Evolutionary conservation across 1,284 basidiomycete species (phyloP).

Genomic region (Singerocomus rubriflavus): DNA sequence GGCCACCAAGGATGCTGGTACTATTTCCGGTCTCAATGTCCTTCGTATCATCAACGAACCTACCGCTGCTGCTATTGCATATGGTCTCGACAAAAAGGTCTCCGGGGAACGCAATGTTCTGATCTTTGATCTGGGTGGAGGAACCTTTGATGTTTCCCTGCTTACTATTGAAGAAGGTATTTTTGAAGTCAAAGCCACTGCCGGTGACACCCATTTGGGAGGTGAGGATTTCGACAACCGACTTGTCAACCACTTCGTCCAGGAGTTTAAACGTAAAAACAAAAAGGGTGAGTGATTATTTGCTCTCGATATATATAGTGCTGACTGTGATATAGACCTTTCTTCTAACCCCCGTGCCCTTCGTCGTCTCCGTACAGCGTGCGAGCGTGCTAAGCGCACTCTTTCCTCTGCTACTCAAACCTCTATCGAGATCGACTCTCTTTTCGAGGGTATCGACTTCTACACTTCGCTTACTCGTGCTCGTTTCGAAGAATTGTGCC

Average conservation of each 20-base stretch:
- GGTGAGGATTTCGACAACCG: conserved; percentile 99
- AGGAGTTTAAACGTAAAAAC: conserved; percentile 99
- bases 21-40: conserved; percentile 87
- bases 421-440: conserved; percentile 97
- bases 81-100: conserved; percentile 91
- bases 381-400: conserved; percentile 98
- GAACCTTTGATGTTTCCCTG: conserved; percentile 99
- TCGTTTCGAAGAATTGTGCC: conserved; percentile 97
- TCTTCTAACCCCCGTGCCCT: conserved; percentile 93
- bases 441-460: conserved; percentile 98
- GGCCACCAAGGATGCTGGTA: conserved; percentile 93
- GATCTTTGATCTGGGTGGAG: conserved; percentile 98
- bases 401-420: conserved; percentile 97
- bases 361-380: conserved; percentile 95
- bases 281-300: conserved; percentile 72
- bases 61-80: conserved; percentile 92
- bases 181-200: conserved; percentile 99
- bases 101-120: conserved; percentile 88
- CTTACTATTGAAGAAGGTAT: conserved; percentile 98
- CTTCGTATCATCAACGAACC: conserved; percentile 98
- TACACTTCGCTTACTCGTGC: conserved; percentile 98
- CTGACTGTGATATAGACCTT: conserved; percentile 56
- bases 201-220: conserved; percentile 98
- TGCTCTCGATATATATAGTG: background rate
- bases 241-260: conserved; percentile 96